Percentiles rank a stretch among this genome's conserved stretches.
Conservation (phyloP, 1,284 basidiomycete species). For the Ceratobasidium sp. region DNA sequence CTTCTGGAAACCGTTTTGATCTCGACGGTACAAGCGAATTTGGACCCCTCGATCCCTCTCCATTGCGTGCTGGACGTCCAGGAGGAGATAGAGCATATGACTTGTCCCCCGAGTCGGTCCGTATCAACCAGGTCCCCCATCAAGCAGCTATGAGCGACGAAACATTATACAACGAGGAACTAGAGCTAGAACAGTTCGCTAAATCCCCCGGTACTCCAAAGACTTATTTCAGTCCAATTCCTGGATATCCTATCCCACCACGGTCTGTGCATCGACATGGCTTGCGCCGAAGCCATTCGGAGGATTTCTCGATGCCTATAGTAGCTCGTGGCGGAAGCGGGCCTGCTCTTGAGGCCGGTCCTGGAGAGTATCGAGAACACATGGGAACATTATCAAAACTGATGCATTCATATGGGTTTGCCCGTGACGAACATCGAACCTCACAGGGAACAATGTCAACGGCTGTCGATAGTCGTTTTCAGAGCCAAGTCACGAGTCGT, state of each 20-base stretch:
- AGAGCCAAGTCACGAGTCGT: constrained; percentile 31
- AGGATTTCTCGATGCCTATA: constrained; percentile 12
- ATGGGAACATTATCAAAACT: constrained; percentile 22
- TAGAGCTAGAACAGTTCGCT: not conserved
- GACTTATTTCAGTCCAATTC: not conserved
- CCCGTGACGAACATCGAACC: not conserved
- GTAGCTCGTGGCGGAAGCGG: constrained; percentile 25
- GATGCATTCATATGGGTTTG: constrained; percentile 25
- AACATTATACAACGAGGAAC: not conserved
- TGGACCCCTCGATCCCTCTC: constrained; percentile 16
- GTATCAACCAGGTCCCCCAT: not conserved
- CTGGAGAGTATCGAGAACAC: not conserved
- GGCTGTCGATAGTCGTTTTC: constrained; percentile 25
- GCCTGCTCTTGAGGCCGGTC: constrained; percentile 23
- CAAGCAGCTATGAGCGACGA: not conserved
- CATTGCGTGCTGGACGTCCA: not conserved
- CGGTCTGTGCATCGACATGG: constrained; percentile 3
- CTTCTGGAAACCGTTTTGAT: not conserved
- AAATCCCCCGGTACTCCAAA: not conserved
- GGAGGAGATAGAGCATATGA: not conserved
- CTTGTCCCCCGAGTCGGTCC: not conserved
- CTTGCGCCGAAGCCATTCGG: constrained; percentile 29
- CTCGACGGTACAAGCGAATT: constrained; percentile 1
- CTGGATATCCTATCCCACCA: constrained; percentile 12
- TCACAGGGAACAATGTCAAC: constrained; percentile 25